A percentile compares a stretch with the other conserved stretches of the same genome.
Evolutionary conservation across 1,284 basidiomycete species (phyloP).

Genomic region (Pterulicium gracile): DNA sequence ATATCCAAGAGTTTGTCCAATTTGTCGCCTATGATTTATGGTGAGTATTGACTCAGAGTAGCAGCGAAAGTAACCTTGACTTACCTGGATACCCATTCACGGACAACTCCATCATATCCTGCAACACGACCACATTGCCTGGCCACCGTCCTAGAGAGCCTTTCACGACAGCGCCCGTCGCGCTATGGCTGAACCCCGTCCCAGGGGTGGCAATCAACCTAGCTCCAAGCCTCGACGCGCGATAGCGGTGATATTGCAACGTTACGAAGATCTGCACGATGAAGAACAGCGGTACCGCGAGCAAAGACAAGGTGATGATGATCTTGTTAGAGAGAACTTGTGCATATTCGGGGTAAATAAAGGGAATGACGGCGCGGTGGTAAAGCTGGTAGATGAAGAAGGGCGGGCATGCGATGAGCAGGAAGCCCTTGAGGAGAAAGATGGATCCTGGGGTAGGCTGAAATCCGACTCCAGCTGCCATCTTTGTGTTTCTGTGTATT

Average conservation of each 20-base stretch:
- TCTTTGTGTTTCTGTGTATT: too few relatives aligned
- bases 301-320: background rate
- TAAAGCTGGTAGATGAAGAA: too few relatives aligned
- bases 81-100: slow-evolving; percentile 19
- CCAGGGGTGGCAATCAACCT: background rate
- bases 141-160: slow-evolving; percentile 9
- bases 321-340: background rate
- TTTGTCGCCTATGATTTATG: slow-evolving; percentile 1
- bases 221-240: background rate
- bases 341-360: background rate
- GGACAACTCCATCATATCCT: slow-evolving; percentile 4
- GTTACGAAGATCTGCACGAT: background rate
- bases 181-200: too few relatives aligned
- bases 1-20: background rate
- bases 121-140: slow-evolving; percentile 17
- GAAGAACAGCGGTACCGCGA: background rate
- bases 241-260: background rate
- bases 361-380: background rate
- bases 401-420: too few relatives aligned
- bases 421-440: too few relatives aligned
- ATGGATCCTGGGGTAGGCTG: too few relatives aligned
- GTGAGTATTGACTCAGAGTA: too few relatives aligned
- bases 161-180: too few relatives aligned
- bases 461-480: too few relatives aligned
- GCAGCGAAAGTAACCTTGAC: slow-evolving; percentile 9